Base-by-base conservation (phyloP, 306 rosid species). In the Castanospermum australe region DNA sequence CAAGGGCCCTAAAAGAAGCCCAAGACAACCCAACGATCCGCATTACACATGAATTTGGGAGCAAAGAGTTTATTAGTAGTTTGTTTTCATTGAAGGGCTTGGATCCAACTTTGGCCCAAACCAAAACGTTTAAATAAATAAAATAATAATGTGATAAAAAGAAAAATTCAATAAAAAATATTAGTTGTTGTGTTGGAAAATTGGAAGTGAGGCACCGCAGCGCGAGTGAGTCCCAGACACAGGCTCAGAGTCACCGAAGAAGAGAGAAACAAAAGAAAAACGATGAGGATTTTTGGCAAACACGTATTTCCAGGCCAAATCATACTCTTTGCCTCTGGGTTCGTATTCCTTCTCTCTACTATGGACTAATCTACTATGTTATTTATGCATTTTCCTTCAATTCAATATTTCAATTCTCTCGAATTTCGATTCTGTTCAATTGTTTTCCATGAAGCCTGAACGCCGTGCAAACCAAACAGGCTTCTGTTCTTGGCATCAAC, bases 401-500 rank as follows among this genome's bases (percentile, higher is more conserved):
- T 51, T 66, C 25, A 21, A 55, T 32, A 30, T 9, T 51, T 66
- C 25, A 21, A 55, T 32, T 41, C 42, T 12, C n/a, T 30, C 11
- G 4, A 3, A 48, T 44, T 71, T 22, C 28, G 39, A n/a, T 71
- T 78, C 13, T 8, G 7, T 57, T 75, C 12, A 71, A 20, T 50
- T 28, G 66, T 44, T 18, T 13, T 30, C 5, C 1, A 8, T 8
- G 45, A 50, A 35, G 15, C 1, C 24, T 1, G 35, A 25, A 44
- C 72, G 8, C 36, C 2, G 17, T 24, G 20, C 12, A 48, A 45
- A 33, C 33, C 30, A 14, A 48, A 61, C 79, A 86, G 89, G 85
- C n/a, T 86, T 71, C n/a, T 86, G 41, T 83, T 86, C 32, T 79
- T 86, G 38, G 83, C 87, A 15, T 57, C 89, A 20, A 83, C 87